A percentile compares a stretch with the other conserved stretches of the same genome.
phyloP scores from a whole-genome alignment of 202 grass and related monocot genomes.

The Eragrostis tef region DNA sequence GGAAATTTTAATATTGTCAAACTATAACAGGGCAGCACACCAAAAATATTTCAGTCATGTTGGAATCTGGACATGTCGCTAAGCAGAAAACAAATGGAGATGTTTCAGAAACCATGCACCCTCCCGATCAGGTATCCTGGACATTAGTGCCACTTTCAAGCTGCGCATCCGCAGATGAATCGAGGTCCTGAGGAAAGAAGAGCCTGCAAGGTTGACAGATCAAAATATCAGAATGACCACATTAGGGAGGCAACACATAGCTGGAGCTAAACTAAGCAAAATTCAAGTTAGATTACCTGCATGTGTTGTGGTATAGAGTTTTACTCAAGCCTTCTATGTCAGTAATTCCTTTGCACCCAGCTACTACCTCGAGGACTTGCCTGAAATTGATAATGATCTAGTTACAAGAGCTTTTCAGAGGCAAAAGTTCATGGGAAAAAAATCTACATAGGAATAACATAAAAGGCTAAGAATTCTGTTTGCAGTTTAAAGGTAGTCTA shows the following conservation, averaged over 20 bases:
- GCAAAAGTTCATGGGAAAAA: constrained; percentile 6
- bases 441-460: constrained; percentile 9
- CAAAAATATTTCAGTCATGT: not conserved
- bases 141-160: constrained; percentile 62
- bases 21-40: constrained; percentile 7
- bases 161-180: constrained; percentile 68
- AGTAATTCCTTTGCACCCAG: constrained; percentile 82
- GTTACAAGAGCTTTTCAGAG: constrained; percentile 7
- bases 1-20: not conserved
- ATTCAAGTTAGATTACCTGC: constrained; percentile 60
- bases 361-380: constrained; percentile 89
- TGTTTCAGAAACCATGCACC: not conserved
- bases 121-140: constrained; percentile 51
- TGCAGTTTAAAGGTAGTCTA: not conserved
- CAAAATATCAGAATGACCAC: constrained; percentile 15
- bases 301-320: constrained; percentile 88
- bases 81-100: constrained; percentile 16
- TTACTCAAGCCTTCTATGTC: constrained; percentile 82
- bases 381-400: constrained; percentile 49
- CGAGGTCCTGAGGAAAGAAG: constrained; percentile 91
- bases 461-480: not conserved
- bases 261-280: constrained; percentile 7
- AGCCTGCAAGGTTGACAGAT: constrained; percentile 59
- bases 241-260: not conserved
- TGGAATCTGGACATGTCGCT: not conserved